Base-by-base conservation (phyloP, 2,329 filamentous ascomycete species). In the Verticillium tricorpus region DNA sequence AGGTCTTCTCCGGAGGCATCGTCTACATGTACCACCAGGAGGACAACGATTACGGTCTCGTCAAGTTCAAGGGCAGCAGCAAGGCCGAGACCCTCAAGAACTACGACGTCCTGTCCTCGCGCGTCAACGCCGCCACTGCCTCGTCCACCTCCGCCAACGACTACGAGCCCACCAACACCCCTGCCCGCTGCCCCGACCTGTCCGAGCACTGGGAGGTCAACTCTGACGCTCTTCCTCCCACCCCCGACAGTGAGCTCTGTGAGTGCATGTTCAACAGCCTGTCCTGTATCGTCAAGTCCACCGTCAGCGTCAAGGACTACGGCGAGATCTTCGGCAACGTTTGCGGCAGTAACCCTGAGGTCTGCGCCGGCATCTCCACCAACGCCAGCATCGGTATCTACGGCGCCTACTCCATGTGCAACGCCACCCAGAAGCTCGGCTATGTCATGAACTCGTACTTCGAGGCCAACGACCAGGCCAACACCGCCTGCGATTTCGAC, bases 1-100 rank as follows among this genome's bases (percentile, higher is more conserved):
- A 78, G 11, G 92, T 97, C 72, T 95, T 95, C 87, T 96, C 91
- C 61, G 95, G 95, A 69, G 95, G 94, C 78, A 97, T 99, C 68
- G 93, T 98, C 74, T 99, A 98, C 85, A 96, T 97, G 92, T 99
- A 95, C 82, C 94, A 93, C 81, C 85, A 97, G 81, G 93, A 97
- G 76, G 79, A 72, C 59, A 98, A 98, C 81, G 81, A 97, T 74
- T 99, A 92, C 72, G 95, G 90, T 84, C 85, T 97, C 55, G 89
- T 93, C 64, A 76, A 82, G 63, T 74, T 92, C 64, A 66, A 35
- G 65, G 73, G 79, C 57, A 83, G 84, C 70, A 78, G 80, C 71
- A 78, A 78, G 54, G 90, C 89, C 66, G 83, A 78, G 66, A 90
- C 88, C 66, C 83, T 92, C 69, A 76, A 86, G 40, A 91, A 97